A percentile compares a stretch with the other conserved stretches of the same genome.
phyloP scores from a whole-genome alignment of 78 protist species.

The Salpingoeca rosetta region DNA sequence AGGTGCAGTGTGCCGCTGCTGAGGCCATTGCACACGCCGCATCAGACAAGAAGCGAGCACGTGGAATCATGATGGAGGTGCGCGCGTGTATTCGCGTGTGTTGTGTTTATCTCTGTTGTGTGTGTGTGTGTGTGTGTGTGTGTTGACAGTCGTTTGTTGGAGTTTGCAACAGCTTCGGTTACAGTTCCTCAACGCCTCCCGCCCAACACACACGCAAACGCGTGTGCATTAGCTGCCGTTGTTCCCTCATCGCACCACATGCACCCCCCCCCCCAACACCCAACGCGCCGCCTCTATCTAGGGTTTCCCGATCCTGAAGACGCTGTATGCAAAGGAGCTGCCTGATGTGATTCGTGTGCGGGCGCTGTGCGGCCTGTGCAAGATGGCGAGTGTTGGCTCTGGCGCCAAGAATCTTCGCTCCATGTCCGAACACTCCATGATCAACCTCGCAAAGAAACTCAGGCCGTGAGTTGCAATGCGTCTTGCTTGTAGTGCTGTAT shows the following conservation, averaged over 20 bases:
- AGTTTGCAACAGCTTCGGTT: too few species aligned
- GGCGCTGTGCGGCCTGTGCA: conserved; percentile 12
- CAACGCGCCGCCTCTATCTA: too few species aligned
- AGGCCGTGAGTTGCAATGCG: not conserved
- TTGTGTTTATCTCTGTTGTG: too few species aligned
- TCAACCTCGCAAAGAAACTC: not conserved
- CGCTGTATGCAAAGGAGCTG: not conserved
- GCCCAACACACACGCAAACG: too few species aligned
- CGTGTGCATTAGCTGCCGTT: too few species aligned
- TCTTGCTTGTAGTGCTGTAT: too few species aligned
- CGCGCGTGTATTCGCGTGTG: too few species aligned
- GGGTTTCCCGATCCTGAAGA: not conserved
- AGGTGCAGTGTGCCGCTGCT: conserved; percentile 1
- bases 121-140: too few species aligned
- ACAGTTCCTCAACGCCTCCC: too few species aligned
- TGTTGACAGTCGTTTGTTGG: too few species aligned
- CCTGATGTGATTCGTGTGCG: not conserved
- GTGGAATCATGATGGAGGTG: not conserved
- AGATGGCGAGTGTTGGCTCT: not conserved
- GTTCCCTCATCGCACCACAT: too few species aligned
- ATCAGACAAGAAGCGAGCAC: not conserved
- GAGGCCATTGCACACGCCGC: conserved; percentile 5
- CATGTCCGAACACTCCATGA: not conserved
- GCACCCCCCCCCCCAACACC: too few species aligned
- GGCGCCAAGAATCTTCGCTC: conserved; percentile 3